Conservation (phyloP, 305 asterid species). For the Lippia alba region DNA sequence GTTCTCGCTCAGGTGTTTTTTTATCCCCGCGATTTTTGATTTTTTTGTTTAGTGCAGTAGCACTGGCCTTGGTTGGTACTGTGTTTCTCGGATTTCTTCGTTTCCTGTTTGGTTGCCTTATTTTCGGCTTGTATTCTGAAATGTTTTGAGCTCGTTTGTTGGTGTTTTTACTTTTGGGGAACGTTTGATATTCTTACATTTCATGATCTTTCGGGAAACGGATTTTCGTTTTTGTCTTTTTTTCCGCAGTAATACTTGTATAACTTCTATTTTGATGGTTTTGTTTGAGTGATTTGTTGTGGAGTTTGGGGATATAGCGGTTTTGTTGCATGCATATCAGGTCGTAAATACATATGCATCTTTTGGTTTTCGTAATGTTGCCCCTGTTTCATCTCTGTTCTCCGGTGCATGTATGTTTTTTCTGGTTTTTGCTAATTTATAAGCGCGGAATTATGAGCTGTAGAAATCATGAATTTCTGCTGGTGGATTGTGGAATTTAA, state of each 20-base stretch:
- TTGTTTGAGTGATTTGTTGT: conserved; percentile 5
- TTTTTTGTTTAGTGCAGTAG: conserved; percentile 1
- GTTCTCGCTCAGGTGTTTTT: conserved; percentile 81
- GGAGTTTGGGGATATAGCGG: background rate
- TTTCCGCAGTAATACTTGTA: background rate
- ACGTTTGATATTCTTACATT: background rate
- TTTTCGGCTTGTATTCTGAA: conserved; percentile 7
- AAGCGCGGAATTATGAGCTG: conserved; percentile 9
- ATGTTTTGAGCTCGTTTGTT: background rate
- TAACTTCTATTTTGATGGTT: conserved; percentile 9
- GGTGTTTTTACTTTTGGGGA: background rate
- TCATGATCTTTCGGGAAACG: background rate
- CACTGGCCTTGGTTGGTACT: conserved; percentile 3
- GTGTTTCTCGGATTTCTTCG: conserved; percentile 6
- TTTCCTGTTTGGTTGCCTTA: background rate
- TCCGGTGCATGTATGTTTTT: background rate
- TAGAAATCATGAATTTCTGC: background rate
- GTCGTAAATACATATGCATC: conserved; percentile 7
- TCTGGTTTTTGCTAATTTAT: conserved; percentile 11
- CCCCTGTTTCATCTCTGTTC: conserved; percentile 1
- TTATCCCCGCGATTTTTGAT: background rate
- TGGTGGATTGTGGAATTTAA: conserved; percentile 7
- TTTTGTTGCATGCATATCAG: conserved; percentile 28
- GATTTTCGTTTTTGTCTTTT: background rate
- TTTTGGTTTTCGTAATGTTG: conserved; percentile 10